phyloP scores from a whole-genome alignment of 352 stramenopile species.

The Globisporangium alternatum region DNA sequence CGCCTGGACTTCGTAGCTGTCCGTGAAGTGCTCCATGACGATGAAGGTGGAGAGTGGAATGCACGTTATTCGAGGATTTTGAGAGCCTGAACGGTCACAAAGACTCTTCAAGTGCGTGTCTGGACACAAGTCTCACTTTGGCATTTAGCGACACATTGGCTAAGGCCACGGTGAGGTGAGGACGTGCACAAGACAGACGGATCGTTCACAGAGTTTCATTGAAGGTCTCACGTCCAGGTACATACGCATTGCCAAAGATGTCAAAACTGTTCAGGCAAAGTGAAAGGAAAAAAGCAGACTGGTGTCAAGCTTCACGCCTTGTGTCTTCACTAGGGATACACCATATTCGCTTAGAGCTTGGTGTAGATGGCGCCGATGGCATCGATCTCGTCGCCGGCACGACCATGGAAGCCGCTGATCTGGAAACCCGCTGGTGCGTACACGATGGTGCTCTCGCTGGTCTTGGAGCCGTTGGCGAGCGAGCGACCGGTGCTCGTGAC shows the following conservation, averaged over 20 bases:
- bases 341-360: conserved; percentile 21
- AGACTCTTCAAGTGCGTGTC: not conserved
- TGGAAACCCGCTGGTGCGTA: conserved; percentile 38
- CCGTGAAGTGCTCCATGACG: conserved; percentile 13
- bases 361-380: conserved; percentile 46
- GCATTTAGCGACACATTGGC: too few relatives aligned
- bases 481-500: conserved; percentile 32
- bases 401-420: conserved; percentile 49
- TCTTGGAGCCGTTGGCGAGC: conserved; percentile 25
- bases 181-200: too few relatives aligned
- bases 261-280: too few relatives aligned
- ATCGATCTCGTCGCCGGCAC: conserved; percentile 36
- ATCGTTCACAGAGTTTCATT: too few relatives aligned
- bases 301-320: too few relatives aligned
- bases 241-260: too few relatives aligned
- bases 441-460: conserved; percentile 25
- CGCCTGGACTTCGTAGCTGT: conserved; percentile 9
- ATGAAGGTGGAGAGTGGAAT: not conserved
- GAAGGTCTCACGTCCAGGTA: too few relatives aligned
- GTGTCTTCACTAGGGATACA: too few relatives aligned
- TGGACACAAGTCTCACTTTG: too few relatives aligned
- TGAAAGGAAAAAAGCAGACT: too few relatives aligned
- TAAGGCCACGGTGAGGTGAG: too few relatives aligned
- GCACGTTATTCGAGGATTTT: too few relatives aligned
- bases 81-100: not conserved